Percentiles rank a stretch among this genome's conserved stretches.
Evolutionary conservation across 768 basidiomycete species (phyloP).

Genomic region (Pleurotus tuoliensis): DNA sequence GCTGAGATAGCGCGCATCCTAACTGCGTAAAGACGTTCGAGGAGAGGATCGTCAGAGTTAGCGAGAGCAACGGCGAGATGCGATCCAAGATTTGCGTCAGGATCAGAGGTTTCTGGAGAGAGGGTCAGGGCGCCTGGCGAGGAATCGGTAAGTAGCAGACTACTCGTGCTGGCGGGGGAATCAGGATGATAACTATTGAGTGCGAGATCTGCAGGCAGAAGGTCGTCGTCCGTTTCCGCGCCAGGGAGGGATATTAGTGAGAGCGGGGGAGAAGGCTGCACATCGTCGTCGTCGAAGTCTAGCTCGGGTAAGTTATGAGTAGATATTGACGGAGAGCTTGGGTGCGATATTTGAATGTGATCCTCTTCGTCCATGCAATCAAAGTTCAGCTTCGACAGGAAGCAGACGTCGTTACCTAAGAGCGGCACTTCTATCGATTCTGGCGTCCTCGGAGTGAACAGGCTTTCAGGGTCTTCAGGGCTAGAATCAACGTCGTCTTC

Average conservation of each 20-base stretch:
- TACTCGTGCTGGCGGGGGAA: not conserved
- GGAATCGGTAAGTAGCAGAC: conserved; percentile 36
- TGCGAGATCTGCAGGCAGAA: conserved; percentile 27
- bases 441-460: conserved; percentile 3
- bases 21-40: conserved; percentile 35
- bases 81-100: conserved; percentile 20
- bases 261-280: conserved; percentile 14
- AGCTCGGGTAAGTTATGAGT: conserved; percentile 21
- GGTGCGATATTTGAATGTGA: not conserved
- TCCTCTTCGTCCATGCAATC: conserved; percentile 1
- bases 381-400: not conserved
- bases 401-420: not conserved
- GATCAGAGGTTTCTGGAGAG: conserved; percentile 37
- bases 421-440: not conserved
- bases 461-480: conserved; percentile 1
- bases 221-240: conserved; percentile 37
- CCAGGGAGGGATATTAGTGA: conserved; percentile 36
- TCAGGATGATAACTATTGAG: conserved; percentile 1
- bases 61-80: conserved; percentile 23
- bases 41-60: conserved; percentile 30
- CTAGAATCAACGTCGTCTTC: not conserved
- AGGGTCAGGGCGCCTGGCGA: conserved; percentile 36
- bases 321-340: conserved; percentile 26
- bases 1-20: conserved; percentile 30
- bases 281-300: conserved; percentile 20